These are phyloP conservation scores for Herpetomonas samuelpessoai DNA, from an alignment of 208 protist genomes.

Conservation along the genomic window DNA sequence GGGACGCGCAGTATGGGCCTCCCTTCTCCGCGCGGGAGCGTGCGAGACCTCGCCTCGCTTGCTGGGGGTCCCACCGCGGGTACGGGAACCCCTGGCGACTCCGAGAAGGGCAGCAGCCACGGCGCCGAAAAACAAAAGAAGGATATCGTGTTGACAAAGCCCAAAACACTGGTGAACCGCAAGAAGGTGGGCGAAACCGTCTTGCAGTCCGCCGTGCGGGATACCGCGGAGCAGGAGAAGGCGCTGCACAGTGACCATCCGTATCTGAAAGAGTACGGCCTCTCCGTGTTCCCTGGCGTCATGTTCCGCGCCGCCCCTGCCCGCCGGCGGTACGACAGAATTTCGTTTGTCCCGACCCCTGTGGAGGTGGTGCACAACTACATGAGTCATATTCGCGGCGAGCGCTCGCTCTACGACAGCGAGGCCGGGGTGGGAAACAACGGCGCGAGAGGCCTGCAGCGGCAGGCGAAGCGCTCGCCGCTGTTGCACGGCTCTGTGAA, in stretches of 20 bases:
- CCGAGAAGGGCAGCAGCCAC: background rate
- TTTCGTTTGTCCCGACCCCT: constrained; percentile 23
- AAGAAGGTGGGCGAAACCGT: constrained; percentile 3
- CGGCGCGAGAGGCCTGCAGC: no score
- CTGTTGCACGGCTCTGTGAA: no score
- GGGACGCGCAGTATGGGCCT: background rate
- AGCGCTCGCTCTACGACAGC: background rate
- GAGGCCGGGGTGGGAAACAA: background rate
- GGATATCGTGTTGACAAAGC: background rate
- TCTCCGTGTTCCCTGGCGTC: constrained; percentile 42
- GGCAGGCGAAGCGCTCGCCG: no score
- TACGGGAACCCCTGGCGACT: no score
- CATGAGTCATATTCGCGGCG: background rate
- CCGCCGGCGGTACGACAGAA: constrained; percentile 42
- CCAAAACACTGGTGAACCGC: background rate
- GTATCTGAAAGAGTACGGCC: constrained; percentile 36
- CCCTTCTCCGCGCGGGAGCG: background rate
- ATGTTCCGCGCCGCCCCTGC: constrained; percentile 47
- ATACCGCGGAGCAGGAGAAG: constrained; percentile 28
- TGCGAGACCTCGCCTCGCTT: constrained; percentile 1
- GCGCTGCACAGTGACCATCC: constrained; percentile 32
- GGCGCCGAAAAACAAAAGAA: background rate
- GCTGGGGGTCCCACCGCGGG: no score
- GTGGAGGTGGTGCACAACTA: background rate
- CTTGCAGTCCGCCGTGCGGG: constrained; percentile 26